Evolutionary conservation across 768 basidiomycete genomes (phyloP).

Genomic region (Favolaschia claudopus): DNA sequence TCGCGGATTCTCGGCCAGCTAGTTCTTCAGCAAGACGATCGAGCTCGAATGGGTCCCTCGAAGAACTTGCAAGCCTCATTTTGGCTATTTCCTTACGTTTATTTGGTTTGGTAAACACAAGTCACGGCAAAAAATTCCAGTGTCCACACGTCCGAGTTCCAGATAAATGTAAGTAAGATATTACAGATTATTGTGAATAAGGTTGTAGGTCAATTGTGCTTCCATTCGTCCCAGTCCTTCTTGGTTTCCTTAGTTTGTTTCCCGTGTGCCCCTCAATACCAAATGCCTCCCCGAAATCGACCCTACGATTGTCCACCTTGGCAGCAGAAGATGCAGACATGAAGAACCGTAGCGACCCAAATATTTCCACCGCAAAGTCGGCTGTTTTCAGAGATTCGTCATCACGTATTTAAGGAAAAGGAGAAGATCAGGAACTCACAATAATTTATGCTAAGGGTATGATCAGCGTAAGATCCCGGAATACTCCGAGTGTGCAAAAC

Average conservation of each 20-base stretch:
- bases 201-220: neutral
- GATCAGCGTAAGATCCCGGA: slow-evolving; percentile 8
- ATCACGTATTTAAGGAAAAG: neutral
- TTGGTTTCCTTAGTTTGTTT: neutral
- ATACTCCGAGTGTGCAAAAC: slow-evolving; percentile 31
- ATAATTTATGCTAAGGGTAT: slow-evolving; percentile 41
- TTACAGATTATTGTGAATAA: neutral
- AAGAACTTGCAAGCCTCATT: slow-evolving; percentile 2
- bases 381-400: slow-evolving; percentile 34
- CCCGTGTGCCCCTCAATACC: slow-evolving; percentile 17
- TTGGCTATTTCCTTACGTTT: no score
- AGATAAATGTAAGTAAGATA: neutral
- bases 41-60: slow-evolving; percentile 67
- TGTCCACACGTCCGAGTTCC: no score
- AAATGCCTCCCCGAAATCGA: slow-evolving; percentile 33
- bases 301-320: neutral
- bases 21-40: slow-evolving; percentile 80
- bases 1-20: slow-evolving; percentile 55
- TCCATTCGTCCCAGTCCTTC: neutral
- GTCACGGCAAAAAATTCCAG: no score
- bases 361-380: slow-evolving; percentile 66
- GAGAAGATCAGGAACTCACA: slow-evolving; percentile 26
- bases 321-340: slow-evolving; percentile 27
- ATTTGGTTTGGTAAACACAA: no score
- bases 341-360: slow-evolving; percentile 59